Evolutionary conservation across 257 asterid genomes (phyloP).

Genomic region (Solanum bulbocastanum): DNA sequence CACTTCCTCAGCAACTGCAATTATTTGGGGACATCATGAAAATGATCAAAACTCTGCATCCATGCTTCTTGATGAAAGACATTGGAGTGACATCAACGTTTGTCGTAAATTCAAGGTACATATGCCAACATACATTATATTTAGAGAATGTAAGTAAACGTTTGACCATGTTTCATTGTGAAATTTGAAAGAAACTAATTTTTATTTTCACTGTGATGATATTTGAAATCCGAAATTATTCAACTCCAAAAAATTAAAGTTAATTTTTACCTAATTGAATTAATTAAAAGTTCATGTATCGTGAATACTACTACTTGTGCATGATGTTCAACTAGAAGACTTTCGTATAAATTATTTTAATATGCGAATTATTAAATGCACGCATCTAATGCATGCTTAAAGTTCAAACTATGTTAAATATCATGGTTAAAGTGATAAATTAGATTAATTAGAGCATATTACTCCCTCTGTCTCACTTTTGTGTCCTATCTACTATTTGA

Average conservation of each 20-base stretch:
- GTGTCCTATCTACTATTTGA: not conserved
- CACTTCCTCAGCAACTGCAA: slow-evolving; percentile 81
- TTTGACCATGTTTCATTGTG: too few species aligned
- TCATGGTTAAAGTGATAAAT: not conserved
- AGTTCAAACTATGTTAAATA: not conserved
- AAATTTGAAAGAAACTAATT: too few species aligned
- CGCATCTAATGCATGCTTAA: not conserved
- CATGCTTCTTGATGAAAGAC: slow-evolving; percentile 48
- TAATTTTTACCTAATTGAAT: not conserved
- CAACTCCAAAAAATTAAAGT: not conserved
- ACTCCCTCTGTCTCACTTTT: not conserved
- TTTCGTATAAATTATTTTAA: not conserved
- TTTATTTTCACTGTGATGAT: too few species aligned
- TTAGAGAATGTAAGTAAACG: not conserved
- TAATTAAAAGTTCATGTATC: not conserved
- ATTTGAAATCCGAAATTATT: too few species aligned
- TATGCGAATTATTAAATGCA: not conserved
- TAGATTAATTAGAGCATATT: not conserved
- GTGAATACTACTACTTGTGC: not conserved
- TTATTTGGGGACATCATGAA: slow-evolving; percentile 45
- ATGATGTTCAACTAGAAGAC: not conserved
- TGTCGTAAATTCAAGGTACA: slow-evolving; percentile 66
- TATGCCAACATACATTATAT: not conserved
- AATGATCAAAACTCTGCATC: not conserved
- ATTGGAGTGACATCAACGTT: slow-evolving; percentile 75